Conservation (phyloP, 2,329 filamentous ascomycete genomes). For the Cephalotrichum gorgonifer region DNA sequence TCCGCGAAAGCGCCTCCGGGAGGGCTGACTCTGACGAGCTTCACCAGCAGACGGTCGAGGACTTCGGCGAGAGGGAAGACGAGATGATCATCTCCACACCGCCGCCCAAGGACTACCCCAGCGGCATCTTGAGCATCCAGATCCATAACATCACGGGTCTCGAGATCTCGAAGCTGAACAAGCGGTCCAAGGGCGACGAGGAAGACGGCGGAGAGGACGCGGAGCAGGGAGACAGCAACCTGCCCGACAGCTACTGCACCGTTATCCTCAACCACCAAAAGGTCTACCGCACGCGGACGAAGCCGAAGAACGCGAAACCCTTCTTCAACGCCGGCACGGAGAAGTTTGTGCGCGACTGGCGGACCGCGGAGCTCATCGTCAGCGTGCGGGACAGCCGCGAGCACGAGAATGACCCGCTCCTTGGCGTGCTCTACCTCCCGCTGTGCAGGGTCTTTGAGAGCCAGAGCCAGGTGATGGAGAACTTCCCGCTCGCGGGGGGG, state of each 20-base stretch:
- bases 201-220: slow-evolving; percentile 84
- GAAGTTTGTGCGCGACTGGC: slow-evolving; percentile 87
- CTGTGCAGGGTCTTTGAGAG: slow-evolving; percentile 81
- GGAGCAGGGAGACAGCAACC: slow-evolving; percentile 67
- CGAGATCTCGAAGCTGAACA: slow-evolving; percentile 72
- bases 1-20: not conserved
- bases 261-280: slow-evolving; percentile 83
- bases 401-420: slow-evolving; percentile 85
- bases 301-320: slow-evolving; percentile 86
- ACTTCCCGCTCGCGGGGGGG: slow-evolving; percentile 95
- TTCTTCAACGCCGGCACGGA: slow-evolving; percentile 98
- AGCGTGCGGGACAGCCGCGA: slow-evolving; percentile 83
- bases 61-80: slow-evolving; percentile 7
- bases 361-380: slow-evolving; percentile 74
- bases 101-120: slow-evolving; percentile 93
- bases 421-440: slow-evolving; percentile 84
- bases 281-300: slow-evolving; percentile 86
- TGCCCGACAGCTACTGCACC: slow-evolving; percentile 91
- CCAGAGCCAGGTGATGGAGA: slow-evolving; percentile 74
- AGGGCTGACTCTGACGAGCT: not conserved
- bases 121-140: slow-evolving; percentile 74
- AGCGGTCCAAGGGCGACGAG: slow-evolving; percentile 71
- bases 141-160: slow-evolving; percentile 94
- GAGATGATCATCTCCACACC: slow-evolving; percentile 59
- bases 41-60: slow-evolving; percentile 6